Percentiles rank a stretch among this genome's conserved stretches.
These are phyloP conservation scores for Aspergillus puulaauensis DNA, from an alignment of 2,329 filamentous ascomycete species.

Conservation along the genomic window DNA sequence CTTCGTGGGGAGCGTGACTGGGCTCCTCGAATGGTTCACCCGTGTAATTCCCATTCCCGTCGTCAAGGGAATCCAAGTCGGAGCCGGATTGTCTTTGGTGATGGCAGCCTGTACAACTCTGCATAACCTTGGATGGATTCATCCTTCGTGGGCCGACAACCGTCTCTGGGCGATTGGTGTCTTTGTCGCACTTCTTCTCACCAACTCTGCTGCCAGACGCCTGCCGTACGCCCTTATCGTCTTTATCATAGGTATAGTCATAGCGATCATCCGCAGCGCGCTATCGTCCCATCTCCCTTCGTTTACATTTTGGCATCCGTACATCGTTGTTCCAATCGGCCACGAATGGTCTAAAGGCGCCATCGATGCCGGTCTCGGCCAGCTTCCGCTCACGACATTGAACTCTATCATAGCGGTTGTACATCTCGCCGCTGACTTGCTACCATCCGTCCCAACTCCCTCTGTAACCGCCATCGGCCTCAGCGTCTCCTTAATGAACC, in stretches of 20 bases:
- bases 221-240: slow-evolving; percentile 77
- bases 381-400: slow-evolving; percentile 85
- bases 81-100: slow-evolving; percentile 80
- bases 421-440: slow-evolving; percentile 73
- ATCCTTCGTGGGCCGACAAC: slow-evolving; percentile 71
- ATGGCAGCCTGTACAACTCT: slow-evolving; percentile 72
- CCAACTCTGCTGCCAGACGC: slow-evolving; percentile 59
- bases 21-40: slow-evolving; percentile 72
- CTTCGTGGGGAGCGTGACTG: slow-evolving; percentile 73
- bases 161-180: slow-evolving; percentile 72
- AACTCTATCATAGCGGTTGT: slow-evolving; percentile 90
- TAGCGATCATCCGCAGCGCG: slow-evolving; percentile 55
- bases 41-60: slow-evolving; percentile 78
- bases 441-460: slow-evolving; percentile 68
- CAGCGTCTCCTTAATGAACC: slow-evolving; percentile 81
- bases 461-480: slow-evolving; percentile 74
- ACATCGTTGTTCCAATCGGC: slow-evolving; percentile 46
- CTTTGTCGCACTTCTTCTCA: slow-evolving; percentile 69
- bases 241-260: slow-evolving; percentile 66
- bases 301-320: slow-evolving; percentile 62
- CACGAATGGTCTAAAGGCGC: slow-evolving; percentile 55
- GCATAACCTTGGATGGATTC: slow-evolving; percentile 67
- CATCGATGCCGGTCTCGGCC: slow-evolving; percentile 71
- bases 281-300: slow-evolving; percentile 46
- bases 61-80: slow-evolving; percentile 92